Evolutionary conservation across 75 land plant species (phyloP), one percentile per base, ranked within the genome.

Genomic region (Larix kaempferi): DNA sequence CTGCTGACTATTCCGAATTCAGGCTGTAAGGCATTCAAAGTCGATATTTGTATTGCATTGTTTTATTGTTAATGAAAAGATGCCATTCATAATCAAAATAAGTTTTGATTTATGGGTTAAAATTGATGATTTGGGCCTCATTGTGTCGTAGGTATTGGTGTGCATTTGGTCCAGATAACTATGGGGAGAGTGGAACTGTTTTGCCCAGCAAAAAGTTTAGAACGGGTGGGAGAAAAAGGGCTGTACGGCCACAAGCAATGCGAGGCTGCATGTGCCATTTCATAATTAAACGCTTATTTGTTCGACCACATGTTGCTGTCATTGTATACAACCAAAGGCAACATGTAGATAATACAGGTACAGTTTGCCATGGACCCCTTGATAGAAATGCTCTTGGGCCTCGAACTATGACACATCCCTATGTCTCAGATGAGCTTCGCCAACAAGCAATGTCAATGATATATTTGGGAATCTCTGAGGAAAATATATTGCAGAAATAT

Each of bases 201-300:
- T 83, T 91, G 39, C 91, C 91, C 26, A 91, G 93, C 58, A 75
- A 91, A 63, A 89, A 81, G 75, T 91, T 86, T 76, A 75, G 93
- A 25, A 88, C 89, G 19, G 87, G 89, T 29, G 89, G 91, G 14
- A 59, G 91, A 64, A 91, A 91, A 56, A 87, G 93, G 73, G 93
- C 91, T 77, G 87, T 91, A 71, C 78, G 93, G 49, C 93, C 93
- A 56, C 93, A 91, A 74, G 89, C 93, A 17, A 91, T 91, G 93
- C 84, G 93, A n/a, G 95, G 95, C 21, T 92, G 95, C 79, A 84
- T 85, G 23, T 92, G 95, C 80, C 87, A 90, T 79, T 92, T 92
- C 80, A 76, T 85, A 54, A 86, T 92, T 78, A 91, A 92, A 73
- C 89, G 95, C 6, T 79, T 92, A 22, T 91, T 90, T 85, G 82